These are phyloP conservation scores for Phymatotrichopsis omnivora DNA, from an alignment of 2,329 filamentous ascomycete genomes.

Conservation along the genomic window DNA sequence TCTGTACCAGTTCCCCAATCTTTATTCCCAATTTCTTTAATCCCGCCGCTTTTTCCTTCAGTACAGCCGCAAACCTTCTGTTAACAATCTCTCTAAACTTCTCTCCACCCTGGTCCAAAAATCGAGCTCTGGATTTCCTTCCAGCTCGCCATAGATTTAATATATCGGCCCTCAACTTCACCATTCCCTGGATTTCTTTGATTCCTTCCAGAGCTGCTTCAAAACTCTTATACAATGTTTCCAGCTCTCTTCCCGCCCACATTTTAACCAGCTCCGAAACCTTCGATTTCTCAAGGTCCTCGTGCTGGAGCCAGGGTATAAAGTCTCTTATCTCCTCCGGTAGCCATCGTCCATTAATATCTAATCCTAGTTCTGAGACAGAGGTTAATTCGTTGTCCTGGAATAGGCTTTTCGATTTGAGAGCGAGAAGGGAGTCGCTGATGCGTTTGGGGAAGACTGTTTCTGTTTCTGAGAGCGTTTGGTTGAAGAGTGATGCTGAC, in stretches of 20 bases:
- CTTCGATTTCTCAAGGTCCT: conserved; percentile 37
- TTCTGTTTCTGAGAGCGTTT: conserved; percentile 48
- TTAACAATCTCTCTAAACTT: conserved; percentile 52
- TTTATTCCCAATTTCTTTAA: conserved; percentile 56
- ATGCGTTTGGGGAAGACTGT: conserved; percentile 48
- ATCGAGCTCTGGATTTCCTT: conserved; percentile 11
- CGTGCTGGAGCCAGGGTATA: conserved; percentile 54
- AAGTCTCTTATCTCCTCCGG: conserved; percentile 53
- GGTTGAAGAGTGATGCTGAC: conserved; percentile 47
- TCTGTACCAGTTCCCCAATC: conserved; percentile 50
- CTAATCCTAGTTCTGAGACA: conserved; percentile 47
- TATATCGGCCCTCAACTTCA: conserved; percentile 26
- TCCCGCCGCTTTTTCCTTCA: conserved; percentile 53
- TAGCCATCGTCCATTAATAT: conserved; percentile 51
- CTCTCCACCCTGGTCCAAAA: conserved; percentile 16
- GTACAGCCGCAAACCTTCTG: conserved; percentile 51
- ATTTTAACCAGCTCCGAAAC: conserved; percentile 36
- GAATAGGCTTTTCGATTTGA: conserved; percentile 48
- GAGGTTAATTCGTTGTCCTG: conserved; percentile 44
- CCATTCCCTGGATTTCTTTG: conserved; percentile 24
- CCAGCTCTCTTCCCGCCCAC: conserved; percentile 37
- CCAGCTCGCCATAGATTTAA: conserved; percentile 22
- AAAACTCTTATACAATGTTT: conserved; percentile 31
- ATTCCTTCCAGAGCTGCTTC: conserved; percentile 27
- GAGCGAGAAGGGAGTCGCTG: conserved; percentile 44